Evolutionary conservation across 495 filamentous ascomycete genomes (phyloP).

Genomic region (Penicillium waksmanii): DNA sequence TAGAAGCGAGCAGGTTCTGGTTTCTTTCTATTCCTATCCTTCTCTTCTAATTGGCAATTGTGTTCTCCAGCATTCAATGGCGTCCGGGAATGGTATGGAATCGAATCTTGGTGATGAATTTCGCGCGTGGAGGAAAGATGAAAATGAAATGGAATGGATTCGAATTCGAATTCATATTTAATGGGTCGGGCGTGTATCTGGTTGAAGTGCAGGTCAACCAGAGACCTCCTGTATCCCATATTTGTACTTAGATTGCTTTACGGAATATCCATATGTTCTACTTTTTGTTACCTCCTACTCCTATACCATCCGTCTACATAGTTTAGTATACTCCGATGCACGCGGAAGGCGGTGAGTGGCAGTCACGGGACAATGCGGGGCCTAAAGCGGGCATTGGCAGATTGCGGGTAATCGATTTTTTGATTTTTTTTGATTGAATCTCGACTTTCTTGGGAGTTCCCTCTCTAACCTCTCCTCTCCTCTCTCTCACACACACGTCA

Average conservation of each 20-base stretch:
- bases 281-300: neutral
- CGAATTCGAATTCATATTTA: neutral
- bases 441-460: conserved; percentile 12
- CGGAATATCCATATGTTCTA: conserved; percentile 25
- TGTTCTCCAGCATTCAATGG: conserved; percentile 51
- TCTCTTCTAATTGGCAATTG: conserved; percentile 14
- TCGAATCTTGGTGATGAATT: neutral
- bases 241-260: conserved; percentile 37
- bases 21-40: neutral
- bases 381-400: conserved; percentile 19
- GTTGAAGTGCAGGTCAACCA: conserved; percentile 54
- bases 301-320: no score
- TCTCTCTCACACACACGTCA: conserved; percentile 36
- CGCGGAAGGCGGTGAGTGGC: conserved; percentile 21
- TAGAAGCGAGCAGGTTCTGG: conserved; percentile 39
- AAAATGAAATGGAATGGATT: conserved; percentile 8
- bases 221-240: conserved; percentile 11
- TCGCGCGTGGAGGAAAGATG: conserved; percentile 18
- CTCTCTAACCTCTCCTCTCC: conserved; percentile 1
- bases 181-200: conserved; percentile 15
- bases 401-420: conserved; percentile 18
- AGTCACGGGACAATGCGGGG: conserved; percentile 43
- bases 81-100: conserved; percentile 33
- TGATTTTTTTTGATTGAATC: conserved; percentile 21
- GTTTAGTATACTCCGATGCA: neutral